phyloP scores from a whole-genome alignment of 805 yeast genomes.

The Cephaloascus fragrans region DNA sequence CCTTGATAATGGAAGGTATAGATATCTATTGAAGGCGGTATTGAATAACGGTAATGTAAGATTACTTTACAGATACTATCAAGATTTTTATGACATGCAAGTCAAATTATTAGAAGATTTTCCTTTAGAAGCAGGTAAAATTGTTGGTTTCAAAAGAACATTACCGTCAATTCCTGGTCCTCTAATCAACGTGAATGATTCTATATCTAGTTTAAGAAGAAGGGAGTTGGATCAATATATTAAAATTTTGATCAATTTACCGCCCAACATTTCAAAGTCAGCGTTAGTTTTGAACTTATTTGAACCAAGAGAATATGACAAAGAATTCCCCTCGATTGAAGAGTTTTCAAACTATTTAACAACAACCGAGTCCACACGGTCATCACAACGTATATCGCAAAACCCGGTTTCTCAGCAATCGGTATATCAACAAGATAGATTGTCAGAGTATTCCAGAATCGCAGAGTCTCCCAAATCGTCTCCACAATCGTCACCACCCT shows the following conservation, averaged over 20 bases:
- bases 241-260: constrained; percentile 55
- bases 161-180: constrained; percentile 97
- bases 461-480: constrained; percentile 12
- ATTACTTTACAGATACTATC: constrained; percentile 79
- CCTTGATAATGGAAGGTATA: constrained; percentile 77
- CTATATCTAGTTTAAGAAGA: constrained; percentile 42
- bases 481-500: constrained; percentile 3
- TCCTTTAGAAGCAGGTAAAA: constrained; percentile 89
- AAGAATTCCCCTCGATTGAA: constrained; percentile 21
- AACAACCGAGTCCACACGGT: constrained; percentile 3
- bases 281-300: constrained; percentile 64
- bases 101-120: constrained; percentile 71
- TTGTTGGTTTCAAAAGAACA: constrained; percentile 64
- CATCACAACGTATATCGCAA: constrained; percentile 13
- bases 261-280: constrained; percentile 64
- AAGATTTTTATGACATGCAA: constrained; percentile 93
- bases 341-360: constrained; percentile 2
- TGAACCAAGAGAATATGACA: constrained; percentile 55
- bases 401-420: constrained; percentile 26
- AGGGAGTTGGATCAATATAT: constrained; percentile 45
- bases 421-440: constrained; percentile 40
- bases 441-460: constrained; percentile 35
- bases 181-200: constrained; percentile 78
- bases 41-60: constrained; percentile 61
- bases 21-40: constrained; percentile 68